Evolutionary conservation across 2,329 filamentous ascomycete genomes (phyloP).

Genomic region (Akanthomyces dipterigenus): DNA sequence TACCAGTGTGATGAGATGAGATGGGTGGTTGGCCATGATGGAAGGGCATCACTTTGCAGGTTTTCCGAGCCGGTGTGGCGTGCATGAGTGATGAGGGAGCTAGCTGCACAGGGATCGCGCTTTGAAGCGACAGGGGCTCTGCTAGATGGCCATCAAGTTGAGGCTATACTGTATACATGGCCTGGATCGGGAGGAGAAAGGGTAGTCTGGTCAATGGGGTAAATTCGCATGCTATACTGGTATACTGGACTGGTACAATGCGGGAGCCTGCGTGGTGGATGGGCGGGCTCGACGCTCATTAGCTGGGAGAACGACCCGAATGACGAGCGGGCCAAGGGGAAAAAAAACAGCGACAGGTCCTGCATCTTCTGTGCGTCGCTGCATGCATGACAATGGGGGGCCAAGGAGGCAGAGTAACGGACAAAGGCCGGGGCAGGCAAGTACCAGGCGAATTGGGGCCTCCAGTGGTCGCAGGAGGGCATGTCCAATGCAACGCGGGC

Average conservation of each 20-base stretch:
- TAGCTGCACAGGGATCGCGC: neutral
- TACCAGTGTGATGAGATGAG: neutral
- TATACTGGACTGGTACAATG: too few relatives aligned
- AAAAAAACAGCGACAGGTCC: neutral
- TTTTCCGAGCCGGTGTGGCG: neutral
- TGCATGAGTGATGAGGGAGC: neutral
- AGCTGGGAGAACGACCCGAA: neutral
- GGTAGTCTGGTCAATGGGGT: too few relatives aligned
- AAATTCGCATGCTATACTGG: too few relatives aligned
- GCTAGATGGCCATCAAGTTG: neutral
- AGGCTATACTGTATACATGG: too few relatives aligned
- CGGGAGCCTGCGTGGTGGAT: neutral
- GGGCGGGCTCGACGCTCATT: neutral
- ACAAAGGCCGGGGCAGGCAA: neutral
- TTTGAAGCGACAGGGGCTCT: neutral
- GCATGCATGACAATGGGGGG: neutral
- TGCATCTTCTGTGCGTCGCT: neutral
- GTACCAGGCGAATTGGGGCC: neutral
- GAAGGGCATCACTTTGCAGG: neutral
- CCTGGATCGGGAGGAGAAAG: neutral
- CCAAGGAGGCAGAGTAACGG: neutral
- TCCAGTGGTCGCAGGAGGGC: neutral
- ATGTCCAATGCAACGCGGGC: neutral
- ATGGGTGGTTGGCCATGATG: neutral
- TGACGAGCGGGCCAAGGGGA: neutral